Evolutionary conservation across 75 land plant genomes (phyloP), one percentile per base, ranked within the genome.

Genomic region (Picea glauca): DNA sequence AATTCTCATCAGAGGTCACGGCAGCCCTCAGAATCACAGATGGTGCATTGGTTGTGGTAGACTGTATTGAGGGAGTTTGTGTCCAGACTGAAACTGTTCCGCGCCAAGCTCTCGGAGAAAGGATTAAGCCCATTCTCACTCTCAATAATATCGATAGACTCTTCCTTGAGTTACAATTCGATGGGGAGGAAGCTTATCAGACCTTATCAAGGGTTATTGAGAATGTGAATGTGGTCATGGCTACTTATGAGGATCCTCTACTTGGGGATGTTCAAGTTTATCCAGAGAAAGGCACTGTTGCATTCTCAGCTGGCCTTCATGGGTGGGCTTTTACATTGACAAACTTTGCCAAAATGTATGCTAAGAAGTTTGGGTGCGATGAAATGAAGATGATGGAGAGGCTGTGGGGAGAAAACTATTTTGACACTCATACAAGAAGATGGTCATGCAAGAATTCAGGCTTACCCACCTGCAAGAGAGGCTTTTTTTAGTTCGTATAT

Each of bases 381-480:
- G 98, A 95, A 87, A 78, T 90, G 38, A 93, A 95, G 79, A 95
- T 95, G 96, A 95, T 95, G 96, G 98, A 95, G 76, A 86, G 96
- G 76, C 87, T 95, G 17, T 95, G 98, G 98, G 96, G 98, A 77
- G 98, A 95, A 82, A 95, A 93, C 85, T 95, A 76, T 81, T 95
- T 93, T 80, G 96, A 95, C 65, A 93, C 96, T 18, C 85, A 85
- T 13, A 95, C 98, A 58, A 93, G 82, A 81, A 95, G 88, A 85
- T 95, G 98, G 98, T 93, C 96, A 4, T 74, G 75, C 81, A 95
- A 91, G 85, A 90, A 87, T 78, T 93, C 92, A 33, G 93, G 98
- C 0, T 62, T 90, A 56, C 60, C 87, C 30, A 85, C 92, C 4
- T 95, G 98, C 83, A 89, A 88, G 82, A 83, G 98, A 33, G 96